phyloP scores from a whole-genome alignment of 2,329 filamentous ascomycete genomes.

The Cytospora piceae region DNA sequence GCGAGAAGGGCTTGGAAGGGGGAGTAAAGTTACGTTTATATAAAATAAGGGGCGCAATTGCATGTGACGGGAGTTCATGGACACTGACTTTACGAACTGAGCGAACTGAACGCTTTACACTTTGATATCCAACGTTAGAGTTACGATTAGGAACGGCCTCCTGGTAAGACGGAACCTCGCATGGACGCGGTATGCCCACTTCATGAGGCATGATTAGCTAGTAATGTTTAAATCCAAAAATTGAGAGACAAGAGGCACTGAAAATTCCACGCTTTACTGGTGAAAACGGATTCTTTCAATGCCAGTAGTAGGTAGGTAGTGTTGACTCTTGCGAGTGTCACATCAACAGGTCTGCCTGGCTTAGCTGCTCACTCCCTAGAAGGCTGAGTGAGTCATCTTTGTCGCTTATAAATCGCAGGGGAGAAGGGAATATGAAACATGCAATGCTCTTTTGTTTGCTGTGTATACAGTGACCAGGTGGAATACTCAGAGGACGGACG shows the following conservation, averaged over 20 bases:
- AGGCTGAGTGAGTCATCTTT: not conserved
- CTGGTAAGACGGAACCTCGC: not conserved
- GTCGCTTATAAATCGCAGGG: not conserved
- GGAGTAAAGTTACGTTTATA: constrained; percentile 12
- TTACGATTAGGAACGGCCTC: not conserved
- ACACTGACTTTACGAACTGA: not conserved
- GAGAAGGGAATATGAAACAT: too few species aligned
- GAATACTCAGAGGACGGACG: too few species aligned
- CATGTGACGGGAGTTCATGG: not conserved
- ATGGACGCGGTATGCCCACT: not conserved
- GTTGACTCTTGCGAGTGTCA: not conserved
- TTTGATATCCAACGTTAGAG: not conserved
- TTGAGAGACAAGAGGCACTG: not conserved
- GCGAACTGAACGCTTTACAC: not conserved
- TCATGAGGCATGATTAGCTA: not conserved
- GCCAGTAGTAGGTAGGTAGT: too few species aligned
- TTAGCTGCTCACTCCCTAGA: too few species aligned
- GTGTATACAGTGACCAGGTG: too few species aligned
- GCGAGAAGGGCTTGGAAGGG: not conserved
- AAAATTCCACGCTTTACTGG: too few species aligned
- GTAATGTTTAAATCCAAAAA: not conserved
- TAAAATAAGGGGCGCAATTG: not conserved
- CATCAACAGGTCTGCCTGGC: not conserved
- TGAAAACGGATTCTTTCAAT: too few species aligned
- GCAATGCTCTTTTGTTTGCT: too few species aligned